phyloP scores from a whole-genome alignment of 768 basidiomycete species.

The Boletus rufocinnamomeus region DNA sequence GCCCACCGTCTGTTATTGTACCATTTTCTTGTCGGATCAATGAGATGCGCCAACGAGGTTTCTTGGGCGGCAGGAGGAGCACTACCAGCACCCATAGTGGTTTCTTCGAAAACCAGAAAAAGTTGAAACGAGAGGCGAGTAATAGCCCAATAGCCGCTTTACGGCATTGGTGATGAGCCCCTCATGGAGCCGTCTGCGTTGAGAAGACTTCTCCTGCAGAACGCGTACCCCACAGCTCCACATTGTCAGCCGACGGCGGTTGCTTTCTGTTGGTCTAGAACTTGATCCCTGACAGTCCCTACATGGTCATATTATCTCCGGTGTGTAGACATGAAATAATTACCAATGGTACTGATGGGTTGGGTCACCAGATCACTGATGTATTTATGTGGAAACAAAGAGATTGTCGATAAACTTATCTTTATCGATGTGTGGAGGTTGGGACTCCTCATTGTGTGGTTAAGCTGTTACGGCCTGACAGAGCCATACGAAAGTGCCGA shows the following conservation, averaged over 20 bases:
- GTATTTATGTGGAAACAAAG: not conserved
- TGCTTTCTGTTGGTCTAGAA: not conserved
- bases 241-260: not conserved
- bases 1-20: slow-evolving; percentile 70
- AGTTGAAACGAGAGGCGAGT: slow-evolving; percentile 33
- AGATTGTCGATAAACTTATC: not conserved
- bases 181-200: not conserved
- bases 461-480: too few species aligned
- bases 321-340: not conserved
- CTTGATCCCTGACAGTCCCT: not conserved
- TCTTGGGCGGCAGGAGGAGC: slow-evolving; percentile 33
- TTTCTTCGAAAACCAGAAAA: not conserved
- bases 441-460: too few species aligned
- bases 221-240: too few species aligned
- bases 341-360: not conserved
- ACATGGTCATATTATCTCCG: not conserved
- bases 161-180: not conserved
- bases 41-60: slow-evolving; percentile 51
- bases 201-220: not conserved
- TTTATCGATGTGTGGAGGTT: not conserved
- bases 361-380: not conserved
- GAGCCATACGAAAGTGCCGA: too few species aligned
- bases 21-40: slow-evolving; percentile 71
- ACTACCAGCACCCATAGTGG: slow-evolving; percentile 56
- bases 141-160: not conserved